Evolutionary conservation across 2,329 filamentous ascomycete species (phyloP), one percentile per base, ranked within the genome.

Genomic region (Raffaelea arxii): DNA sequence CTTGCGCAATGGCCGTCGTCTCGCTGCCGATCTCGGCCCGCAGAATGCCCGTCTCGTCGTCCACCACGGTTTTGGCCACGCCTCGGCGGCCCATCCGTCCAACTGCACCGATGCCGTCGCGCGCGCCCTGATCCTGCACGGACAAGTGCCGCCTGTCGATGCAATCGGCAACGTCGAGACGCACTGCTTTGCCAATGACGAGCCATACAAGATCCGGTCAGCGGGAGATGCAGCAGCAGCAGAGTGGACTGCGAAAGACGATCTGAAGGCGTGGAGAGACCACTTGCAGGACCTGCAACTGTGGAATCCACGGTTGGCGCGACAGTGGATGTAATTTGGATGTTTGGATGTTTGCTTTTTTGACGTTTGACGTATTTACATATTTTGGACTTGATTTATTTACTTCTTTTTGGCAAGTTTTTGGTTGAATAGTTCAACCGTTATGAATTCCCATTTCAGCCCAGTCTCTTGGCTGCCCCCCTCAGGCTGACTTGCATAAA

Each of bases 61-160:
- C 5, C 71, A 74, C 46, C 70, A 74, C 46, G 70, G 70, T 4
- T 74, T 72, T 42, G 71, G 71, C 0, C 70, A 74, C 48, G 64
- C 66, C 12, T 70, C 67, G 4, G 25, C 19, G 21, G 56, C 61
- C n/a, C 69, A 74, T 44, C 57, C 52, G 30, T 72, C 70, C 1
- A 56, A 56, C 12, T 74, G 70, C 55, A 74, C 70, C 1, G 65
- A 73, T 37, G 48, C 51, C 1, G 59, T 70, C 23, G 65, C 60
- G 10, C 66, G 56, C 49, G 54, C 55, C 3, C 73, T 61, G 19
- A 67, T 74, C 14, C 46, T 70, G 4, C 46, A 67, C 3, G 70
- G 70, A 0, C 56, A 53, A 3, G 25, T 74, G 12, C 70, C 70
- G 0, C n/a, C n/a, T n/a, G n/a, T n/a, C n/a, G n/a, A n/a, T n/a